phyloP scores from a whole-genome alignment of 2,329 filamentous ascomycete species.

The Talaromyces funiculosus region DNA sequence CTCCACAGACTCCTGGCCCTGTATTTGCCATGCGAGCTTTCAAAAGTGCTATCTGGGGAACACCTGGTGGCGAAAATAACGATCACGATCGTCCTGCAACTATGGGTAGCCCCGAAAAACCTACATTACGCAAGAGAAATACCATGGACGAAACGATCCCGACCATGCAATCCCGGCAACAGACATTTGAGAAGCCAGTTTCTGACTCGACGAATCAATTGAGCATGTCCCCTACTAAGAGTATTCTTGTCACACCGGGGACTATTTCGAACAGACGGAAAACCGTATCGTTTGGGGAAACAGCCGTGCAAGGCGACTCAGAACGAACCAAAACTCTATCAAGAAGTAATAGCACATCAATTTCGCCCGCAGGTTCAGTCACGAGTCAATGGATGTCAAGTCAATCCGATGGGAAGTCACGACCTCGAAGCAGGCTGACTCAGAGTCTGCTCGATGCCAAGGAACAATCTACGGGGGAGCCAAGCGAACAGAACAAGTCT shows the following conservation, averaged over 20 bases:
- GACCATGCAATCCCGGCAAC: slow-evolving; percentile 20
- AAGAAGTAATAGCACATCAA: slow-evolving; percentile 44
- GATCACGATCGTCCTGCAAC: slow-evolving; percentile 12
- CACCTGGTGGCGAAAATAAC: slow-evolving; percentile 49
- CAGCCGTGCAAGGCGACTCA: slow-evolving; percentile 52
- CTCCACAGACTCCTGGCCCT: slow-evolving; percentile 60
- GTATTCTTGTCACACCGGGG: slow-evolving; percentile 60
- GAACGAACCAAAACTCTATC: slow-evolving; percentile 42
- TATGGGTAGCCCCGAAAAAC: not conserved
- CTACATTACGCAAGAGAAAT: not conserved
- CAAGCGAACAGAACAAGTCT: slow-evolving; percentile 23
- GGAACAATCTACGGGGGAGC: slow-evolving; percentile 19
- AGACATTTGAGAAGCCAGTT: slow-evolving; percentile 19
- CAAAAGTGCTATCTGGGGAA: slow-evolving; percentile 60
- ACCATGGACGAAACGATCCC: not conserved
- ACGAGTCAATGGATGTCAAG: slow-evolving; percentile 39
- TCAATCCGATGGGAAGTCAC: slow-evolving; percentile 28
- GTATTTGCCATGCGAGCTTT: slow-evolving; percentile 64
- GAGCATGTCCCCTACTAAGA: slow-evolving; percentile 51
- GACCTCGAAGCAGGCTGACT: slow-evolving; percentile 37
- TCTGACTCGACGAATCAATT: slow-evolving; percentile 26
- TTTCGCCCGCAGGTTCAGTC: slow-evolving; percentile 42
- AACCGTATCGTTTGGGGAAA: slow-evolving; percentile 56
- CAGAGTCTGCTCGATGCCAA: slow-evolving; percentile 37
- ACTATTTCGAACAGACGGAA: slow-evolving; percentile 53